Evolutionary conservation across 164 flowering plant genomes (phyloP).

Genomic region (Vitis labrusca): DNA sequence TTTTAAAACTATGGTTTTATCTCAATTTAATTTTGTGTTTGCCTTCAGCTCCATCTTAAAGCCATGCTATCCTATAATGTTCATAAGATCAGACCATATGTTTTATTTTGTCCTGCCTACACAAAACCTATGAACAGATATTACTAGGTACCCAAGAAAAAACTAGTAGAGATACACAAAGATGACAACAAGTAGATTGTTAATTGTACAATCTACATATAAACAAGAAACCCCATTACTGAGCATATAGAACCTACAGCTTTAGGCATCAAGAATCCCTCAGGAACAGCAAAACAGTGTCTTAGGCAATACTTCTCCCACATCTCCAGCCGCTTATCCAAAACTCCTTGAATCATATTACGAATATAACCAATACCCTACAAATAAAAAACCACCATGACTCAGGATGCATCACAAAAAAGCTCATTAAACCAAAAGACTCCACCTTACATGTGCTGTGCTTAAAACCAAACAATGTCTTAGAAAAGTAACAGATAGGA

Average conservation of each 20-base stretch:
- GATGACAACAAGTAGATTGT: no score
- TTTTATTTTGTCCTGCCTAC: no score
- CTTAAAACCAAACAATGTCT: no score
- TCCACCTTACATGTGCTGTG: not conserved
- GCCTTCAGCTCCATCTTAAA: no score
- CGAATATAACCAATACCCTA: slow-evolving; percentile 57
- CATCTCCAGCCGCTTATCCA: slow-evolving; percentile 58
- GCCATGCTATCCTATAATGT: no score
- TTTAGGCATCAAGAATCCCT: slow-evolving; percentile 58
- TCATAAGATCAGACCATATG: no score
- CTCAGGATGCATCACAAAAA: not conserved
- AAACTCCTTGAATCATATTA: slow-evolving; percentile 39
- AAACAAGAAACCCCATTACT: not conserved
- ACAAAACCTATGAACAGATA: no score
- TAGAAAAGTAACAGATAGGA: no score
- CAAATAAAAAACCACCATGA: not conserved
- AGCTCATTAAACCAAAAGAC: not conserved
- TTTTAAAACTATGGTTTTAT: no score
- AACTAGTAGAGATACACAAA: no score
- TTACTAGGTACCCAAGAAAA: not conserved
- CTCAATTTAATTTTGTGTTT: no score
- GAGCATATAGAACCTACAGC: slow-evolving; percentile 61
- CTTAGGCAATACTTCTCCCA: slow-evolving; percentile 82
- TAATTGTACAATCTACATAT: no score
- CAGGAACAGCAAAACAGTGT: slow-evolving; percentile 72